A percentile compares a stretch with the other conserved stretches of the same genome.
Conservation (phyloP, 164 flowering plant genomes). For the Amborella trichopoda region DNA sequence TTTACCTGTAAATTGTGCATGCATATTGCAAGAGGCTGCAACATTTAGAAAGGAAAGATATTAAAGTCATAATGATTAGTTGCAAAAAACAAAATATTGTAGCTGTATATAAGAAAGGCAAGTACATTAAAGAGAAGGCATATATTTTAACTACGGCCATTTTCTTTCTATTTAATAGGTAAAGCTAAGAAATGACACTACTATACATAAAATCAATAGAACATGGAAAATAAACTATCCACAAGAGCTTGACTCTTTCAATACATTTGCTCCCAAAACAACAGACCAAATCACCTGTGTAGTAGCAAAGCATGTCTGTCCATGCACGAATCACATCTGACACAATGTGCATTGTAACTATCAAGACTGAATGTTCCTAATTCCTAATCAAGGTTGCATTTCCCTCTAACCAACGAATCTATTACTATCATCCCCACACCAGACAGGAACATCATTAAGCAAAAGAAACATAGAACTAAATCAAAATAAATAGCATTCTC, state of each 20-base stretch:
- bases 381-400: no score
- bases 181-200: no score
- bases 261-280: no score
- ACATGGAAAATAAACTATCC: not conserved
- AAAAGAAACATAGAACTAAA: not conserved
- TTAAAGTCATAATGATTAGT: no score
- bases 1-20: conserved; percentile 77
- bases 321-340: not conserved
- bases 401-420: not conserved
- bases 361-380: no score
- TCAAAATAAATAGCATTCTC: not conserved
- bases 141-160: no score
- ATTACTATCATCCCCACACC: not conserved
- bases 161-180: no score
- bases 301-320: no score
- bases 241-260: no score
- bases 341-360: no score
- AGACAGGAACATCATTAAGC: not conserved
- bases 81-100: not conserved
- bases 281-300: no score
- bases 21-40: conserved; percentile 90
- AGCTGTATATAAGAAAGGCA: not conserved
- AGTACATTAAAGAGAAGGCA: not conserved
- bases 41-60: not conserved
- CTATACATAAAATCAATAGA: not conserved